phyloP scores from a whole-genome alignment of 352 stramenopile species.

The Globisporangium spinosum region DNA sequence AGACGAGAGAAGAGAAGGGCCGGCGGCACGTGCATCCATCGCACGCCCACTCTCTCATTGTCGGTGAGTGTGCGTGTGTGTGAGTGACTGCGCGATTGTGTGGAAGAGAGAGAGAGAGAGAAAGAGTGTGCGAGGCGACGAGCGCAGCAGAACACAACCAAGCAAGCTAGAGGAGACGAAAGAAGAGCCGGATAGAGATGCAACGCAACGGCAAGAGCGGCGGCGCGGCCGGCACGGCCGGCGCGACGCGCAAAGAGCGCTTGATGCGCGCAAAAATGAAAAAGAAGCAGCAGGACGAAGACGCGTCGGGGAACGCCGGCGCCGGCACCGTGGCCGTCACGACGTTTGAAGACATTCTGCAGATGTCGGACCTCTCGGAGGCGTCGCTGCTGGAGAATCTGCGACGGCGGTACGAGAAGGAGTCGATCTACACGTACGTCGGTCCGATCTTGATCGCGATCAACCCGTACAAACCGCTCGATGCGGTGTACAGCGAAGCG shows the following conservation, averaged over 20 bases:
- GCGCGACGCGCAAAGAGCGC: constrained; percentile 71
- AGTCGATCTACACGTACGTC: constrained; percentile 94
- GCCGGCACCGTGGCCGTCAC: constrained; percentile 15
- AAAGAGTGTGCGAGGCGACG: not conserved
- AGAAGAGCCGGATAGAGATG: constrained; percentile 18
- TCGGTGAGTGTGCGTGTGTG: not conserved
- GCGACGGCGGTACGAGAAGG: constrained; percentile 87
- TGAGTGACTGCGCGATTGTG: not conserved
- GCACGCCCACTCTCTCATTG: not conserved
- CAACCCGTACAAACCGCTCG: constrained; percentile 88
- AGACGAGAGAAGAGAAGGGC: constrained; percentile 1
- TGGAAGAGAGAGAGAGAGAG: not conserved
- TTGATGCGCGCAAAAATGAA: constrained; percentile 85
- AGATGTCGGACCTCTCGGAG: constrained; percentile 89
- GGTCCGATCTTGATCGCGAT: constrained; percentile 90
- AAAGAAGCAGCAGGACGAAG: constrained; percentile 81
- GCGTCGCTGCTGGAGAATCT: constrained; percentile 88
- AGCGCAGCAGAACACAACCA: constrained; percentile 1
- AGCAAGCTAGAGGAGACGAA: constrained; percentile 1
- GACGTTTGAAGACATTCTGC: constrained; percentile 87
- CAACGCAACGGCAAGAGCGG: constrained; percentile 30
- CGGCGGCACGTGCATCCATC: not conserved
- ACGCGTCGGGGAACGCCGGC: constrained; percentile 27
- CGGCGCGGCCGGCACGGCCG: constrained; percentile 20
- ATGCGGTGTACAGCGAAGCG: constrained; percentile 57